Evolutionary conservation across 2,329 filamentous ascomycete genomes (phyloP).

Genomic region (Curvularia verruculosa): DNA sequence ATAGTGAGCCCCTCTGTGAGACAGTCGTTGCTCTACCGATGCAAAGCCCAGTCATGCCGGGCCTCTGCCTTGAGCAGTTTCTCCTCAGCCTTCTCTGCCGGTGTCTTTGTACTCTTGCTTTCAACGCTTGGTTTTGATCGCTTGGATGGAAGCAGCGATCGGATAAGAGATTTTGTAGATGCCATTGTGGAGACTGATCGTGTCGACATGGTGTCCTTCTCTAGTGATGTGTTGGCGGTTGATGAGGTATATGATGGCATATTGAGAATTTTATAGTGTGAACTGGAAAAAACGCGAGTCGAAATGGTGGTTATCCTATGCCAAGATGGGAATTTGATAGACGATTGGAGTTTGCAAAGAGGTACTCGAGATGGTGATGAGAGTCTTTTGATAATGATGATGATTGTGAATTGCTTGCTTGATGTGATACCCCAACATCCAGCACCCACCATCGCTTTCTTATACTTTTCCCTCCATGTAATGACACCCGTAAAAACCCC

Average conservation of each 20-base stretch:
- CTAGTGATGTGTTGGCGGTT: not conserved
- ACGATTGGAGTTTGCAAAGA: not conserved
- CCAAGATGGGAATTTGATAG: not conserved
- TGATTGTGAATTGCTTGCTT: not conserved
- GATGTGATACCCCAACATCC: not conserved
- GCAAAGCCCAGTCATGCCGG: slow-evolving; percentile 20
- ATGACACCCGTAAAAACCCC: not conserved
- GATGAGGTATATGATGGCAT: not conserved
- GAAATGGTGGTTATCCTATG: not conserved
- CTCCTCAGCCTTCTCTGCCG: slow-evolving; percentile 19
- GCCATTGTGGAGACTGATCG: slow-evolving; percentile 33
- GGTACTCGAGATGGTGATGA: not conserved
- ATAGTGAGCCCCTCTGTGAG: too few species aligned
- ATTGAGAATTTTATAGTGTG: not conserved
- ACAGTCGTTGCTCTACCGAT: not conserved
- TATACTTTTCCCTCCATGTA: not conserved
- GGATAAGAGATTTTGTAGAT: slow-evolving; percentile 32
- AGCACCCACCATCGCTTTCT: not conserved
- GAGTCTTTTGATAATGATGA: too few species aligned
- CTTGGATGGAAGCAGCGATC: slow-evolving; percentile 28
- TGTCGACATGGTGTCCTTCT: slow-evolving; percentile 26
- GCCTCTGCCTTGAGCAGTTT: slow-evolving; percentile 27
- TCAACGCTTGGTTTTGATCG: not conserved
- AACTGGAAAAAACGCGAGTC: not conserved
- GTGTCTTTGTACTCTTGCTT: slow-evolving; percentile 9